Evolutionary conservation across 2,329 filamentous ascomycete species (phyloP), one percentile per base, ranked within the genome.

Genomic region (Lecanicillium sp.): DNA sequence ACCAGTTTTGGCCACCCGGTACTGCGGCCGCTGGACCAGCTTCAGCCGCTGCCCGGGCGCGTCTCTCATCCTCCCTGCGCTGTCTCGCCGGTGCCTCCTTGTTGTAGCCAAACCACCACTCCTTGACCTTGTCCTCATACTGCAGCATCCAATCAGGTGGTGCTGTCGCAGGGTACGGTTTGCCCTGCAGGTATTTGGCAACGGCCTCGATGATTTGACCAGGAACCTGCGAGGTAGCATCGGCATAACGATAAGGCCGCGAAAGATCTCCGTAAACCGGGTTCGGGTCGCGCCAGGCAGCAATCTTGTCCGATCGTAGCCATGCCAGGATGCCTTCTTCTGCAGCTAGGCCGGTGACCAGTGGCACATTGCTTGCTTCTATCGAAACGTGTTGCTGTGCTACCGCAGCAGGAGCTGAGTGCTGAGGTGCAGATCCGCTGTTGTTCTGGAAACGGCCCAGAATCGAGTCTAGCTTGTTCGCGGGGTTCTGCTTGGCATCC

Each of bases 61-160:
- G 60, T 23, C 66, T 64, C 27, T 68, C 68, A 2, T 68, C 64
- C 23, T 65, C 63, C 42, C 60, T 65, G 47, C 68, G 68, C 39
- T 71, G 63, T 38, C 65, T 66, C 2, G 60, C 58, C 8, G 66
- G 61, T 11, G 59, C 38, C 44, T 70, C 70, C 50, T 65, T 68
- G 47, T 68, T 67, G 52, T 70, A 73, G 0, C 74, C 75, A 10
- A 70, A 60, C 64, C 71, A 73, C 77, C 78, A 82, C 52, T 77
- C 71, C 9, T 70, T 69, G 0, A 72, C 64, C 51, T 69, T 69
- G 26, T 71, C 71, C 3, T 69, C 60, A 26, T 74, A 67, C 19
- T 70, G 62, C 9, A 62, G 62, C 53, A 81, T 68, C 69, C 76
- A 78, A 15, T 70, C 68, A 1, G 79, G 77, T 3, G 78, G 74